Base-by-base conservation (phyloP, 805 yeast genomes). In the Teunomyces panamensis region DNA sequence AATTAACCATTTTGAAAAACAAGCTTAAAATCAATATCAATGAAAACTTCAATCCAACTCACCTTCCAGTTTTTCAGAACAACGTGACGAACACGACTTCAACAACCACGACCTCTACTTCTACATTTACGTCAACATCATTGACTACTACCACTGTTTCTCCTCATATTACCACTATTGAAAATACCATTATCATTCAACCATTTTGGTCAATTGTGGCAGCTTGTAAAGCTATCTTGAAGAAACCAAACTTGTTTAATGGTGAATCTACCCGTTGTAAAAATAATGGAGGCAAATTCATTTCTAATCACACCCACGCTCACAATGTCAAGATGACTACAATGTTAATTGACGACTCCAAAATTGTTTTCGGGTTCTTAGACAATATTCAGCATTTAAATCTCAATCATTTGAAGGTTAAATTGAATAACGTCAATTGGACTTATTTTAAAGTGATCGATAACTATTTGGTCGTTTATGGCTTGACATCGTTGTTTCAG, bases 191-290 rank as follows among this genome's bases (percentile, higher is more conserved):
- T 5, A 55, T 63, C 4, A 52, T 60, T 11, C 77, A 73, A 52
- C 77, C 77, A 9, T 60, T 73, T 37, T 73, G 78, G 78, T 64
- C 73, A 1, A 56, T 71, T 48, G 49, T 73, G 13, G 77, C 78
- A 2, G 75, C 73, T 0, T 52, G 63, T 20, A 71, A 70, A 42
- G 60, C 70, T 7, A 52, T 71, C 5, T 37, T 59, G 11, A 54
- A 51, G 24, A 56, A 57, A 26, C 68, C 74, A 1, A 51, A 52
- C 13, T 54, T 65, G 5, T 72, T 73, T 41, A 58, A 63, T 17
- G 74, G 73, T 7, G 55, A 59, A 14, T 42, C 56, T 1, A 63
- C 70, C 5, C 52, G 47, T 30, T 44, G 44, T 17, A 64, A 64
- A 39, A 58, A 59, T 42, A 58, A 59, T 26, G 65, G 65, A 1